A percentile compares a stretch with the other conserved stretches of the same genome.
Evolutionary conservation across 2,329 filamentous ascomycete species (phyloP).

Genomic region (Monosporascus sp.): DNA sequence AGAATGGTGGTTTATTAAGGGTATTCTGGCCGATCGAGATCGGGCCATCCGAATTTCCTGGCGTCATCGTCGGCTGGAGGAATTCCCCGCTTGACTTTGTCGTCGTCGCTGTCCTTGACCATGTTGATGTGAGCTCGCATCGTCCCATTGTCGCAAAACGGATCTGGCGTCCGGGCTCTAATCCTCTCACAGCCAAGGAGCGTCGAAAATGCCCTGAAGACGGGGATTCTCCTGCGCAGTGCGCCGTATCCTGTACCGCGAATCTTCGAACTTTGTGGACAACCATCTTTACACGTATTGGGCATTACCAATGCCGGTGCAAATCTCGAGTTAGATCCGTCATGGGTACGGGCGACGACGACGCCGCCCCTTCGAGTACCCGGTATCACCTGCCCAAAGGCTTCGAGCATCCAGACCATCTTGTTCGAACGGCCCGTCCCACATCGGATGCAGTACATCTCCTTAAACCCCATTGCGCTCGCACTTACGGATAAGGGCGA

Average conservation of each 20-base stretch:
- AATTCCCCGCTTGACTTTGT: slow-evolving; percentile 90
- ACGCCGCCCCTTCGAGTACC: slow-evolving; percentile 54
- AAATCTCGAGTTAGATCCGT: slow-evolving; percentile 55
- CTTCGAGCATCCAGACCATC: slow-evolving; percentile 77
- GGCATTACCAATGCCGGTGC: slow-evolving; percentile 67
- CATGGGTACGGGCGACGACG: slow-evolving; percentile 61
- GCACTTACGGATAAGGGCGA: slow-evolving; percentile 70
- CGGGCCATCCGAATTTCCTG: slow-evolving; percentile 63
- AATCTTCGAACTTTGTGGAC: slow-evolving; percentile 80
- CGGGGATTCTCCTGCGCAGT: slow-evolving; percentile 77
- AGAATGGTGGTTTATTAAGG: slow-evolving; percentile 87
- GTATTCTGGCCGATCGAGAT: slow-evolving; percentile 97
- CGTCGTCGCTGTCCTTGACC: slow-evolving; percentile 82
- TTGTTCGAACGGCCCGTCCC: slow-evolving; percentile 84
- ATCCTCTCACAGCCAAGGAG: slow-evolving; percentile 54
- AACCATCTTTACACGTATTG: slow-evolving; percentile 76
- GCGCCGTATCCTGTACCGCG: slow-evolving; percentile 73
- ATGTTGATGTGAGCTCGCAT: slow-evolving; percentile 68
- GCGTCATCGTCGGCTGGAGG: slow-evolving; percentile 90
- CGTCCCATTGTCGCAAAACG: neutral
- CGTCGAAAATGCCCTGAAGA: slow-evolving; percentile 82
- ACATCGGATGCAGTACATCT: slow-evolving; percentile 92
- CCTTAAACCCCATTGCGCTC: slow-evolving; percentile 80
- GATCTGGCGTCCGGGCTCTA: slow-evolving; percentile 16
- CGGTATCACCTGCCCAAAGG: slow-evolving; percentile 65